phyloP scores from a whole-genome alignment of 1,139 yeast species.

The Lodderomyces elongisporus region DNA sequence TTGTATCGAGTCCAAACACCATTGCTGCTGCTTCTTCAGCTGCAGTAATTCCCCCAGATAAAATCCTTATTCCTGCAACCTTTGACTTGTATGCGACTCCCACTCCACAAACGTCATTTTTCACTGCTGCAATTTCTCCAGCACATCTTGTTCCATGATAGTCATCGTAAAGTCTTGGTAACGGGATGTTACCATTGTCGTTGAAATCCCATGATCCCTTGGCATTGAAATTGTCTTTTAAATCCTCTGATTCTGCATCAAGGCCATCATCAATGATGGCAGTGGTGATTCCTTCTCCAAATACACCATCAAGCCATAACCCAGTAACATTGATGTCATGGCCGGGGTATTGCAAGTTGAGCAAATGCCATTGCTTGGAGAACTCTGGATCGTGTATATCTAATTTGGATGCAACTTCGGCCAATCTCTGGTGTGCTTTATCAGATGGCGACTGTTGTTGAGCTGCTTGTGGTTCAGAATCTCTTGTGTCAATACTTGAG shows the following conservation, averaged over 20 bases:
- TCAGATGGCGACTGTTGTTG: slow-evolving; percentile 1
- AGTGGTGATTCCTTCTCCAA: slow-evolving; percentile 78
- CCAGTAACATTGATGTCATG: slow-evolving; percentile 85
- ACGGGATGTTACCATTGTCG: slow-evolving; percentile 67
- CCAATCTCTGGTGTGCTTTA: slow-evolving; percentile 9
- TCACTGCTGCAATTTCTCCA: slow-evolving; percentile 92
- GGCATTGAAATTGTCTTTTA: slow-evolving; percentile 63
- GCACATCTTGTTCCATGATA: slow-evolving; percentile 98
- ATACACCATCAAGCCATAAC: slow-evolving; percentile 76
- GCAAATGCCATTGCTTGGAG: slow-evolving; percentile 82
- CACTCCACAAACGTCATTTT: slow-evolving; percentile 83
- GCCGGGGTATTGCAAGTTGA: slow-evolving; percentile 68
- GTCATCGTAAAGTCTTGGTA: slow-evolving; percentile 78
- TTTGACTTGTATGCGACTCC: slow-evolving; percentile 89
- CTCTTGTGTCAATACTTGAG: slow-evolving; percentile 16
- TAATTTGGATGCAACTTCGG: slow-evolving; percentile 47
- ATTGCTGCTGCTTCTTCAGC: slow-evolving; percentile 91
- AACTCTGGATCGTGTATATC: slow-evolving; percentile 78
- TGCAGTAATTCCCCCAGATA: slow-evolving; percentile 72
- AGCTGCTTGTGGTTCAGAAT: slow-evolving; percentile 4
- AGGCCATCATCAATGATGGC: slow-evolving; percentile 95
- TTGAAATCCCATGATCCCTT: slow-evolving; percentile 92
- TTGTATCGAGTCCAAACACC: slow-evolving; percentile 70
- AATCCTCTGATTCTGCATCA: slow-evolving; percentile 72
- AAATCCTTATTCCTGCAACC: slow-evolving; percentile 86